These are phyloP conservation scores for Darksidea phi DNA, from an alignment of 495 filamentous ascomycete species.

Conservation along the genomic window DNA sequence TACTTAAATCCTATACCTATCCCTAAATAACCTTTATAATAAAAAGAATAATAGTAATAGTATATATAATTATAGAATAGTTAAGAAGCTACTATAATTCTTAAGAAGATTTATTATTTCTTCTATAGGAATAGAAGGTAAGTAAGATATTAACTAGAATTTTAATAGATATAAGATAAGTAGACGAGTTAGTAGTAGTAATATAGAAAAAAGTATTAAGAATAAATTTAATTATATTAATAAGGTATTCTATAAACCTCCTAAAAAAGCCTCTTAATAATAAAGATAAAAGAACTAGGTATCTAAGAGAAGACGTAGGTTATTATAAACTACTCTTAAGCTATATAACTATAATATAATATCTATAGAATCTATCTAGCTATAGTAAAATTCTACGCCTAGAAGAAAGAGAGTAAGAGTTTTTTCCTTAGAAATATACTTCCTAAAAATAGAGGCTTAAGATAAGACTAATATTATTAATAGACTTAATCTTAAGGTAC, in stretches of 20 bases:
- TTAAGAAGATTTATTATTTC: slow-evolving; percentile 1
- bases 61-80: slow-evolving; percentile 1
- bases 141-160: background rate
- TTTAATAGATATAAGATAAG: background rate
- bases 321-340: too few species aligned
- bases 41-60: slow-evolving; percentile 11
- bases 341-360: too few species aligned
- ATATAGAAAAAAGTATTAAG: slow-evolving; percentile 1
- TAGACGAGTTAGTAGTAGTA: background rate
- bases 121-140: slow-evolving; percentile 1
- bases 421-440: slow-evolving; percentile 7
- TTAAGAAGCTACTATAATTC: slow-evolving; percentile 6
- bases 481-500: slow-evolving; percentile 7
- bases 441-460: slow-evolving; percentile 7
- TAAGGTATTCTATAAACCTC: slow-evolving; percentile 3
- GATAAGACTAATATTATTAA: slow-evolving; percentile 2
- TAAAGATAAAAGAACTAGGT: slow-evolving; percentile 16
- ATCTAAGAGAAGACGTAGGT: background rate
- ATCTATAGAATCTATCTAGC: background rate
- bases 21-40: slow-evolving; percentile 3
- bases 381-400: background rate
- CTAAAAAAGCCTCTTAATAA: slow-evolving; percentile 6
- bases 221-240: slow-evolving; percentile 4
- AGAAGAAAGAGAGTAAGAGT: background rate
- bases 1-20: slow-evolving; percentile 5